These are phyloP conservation scores for Colletotrichum musicola DNA, from an alignment of 2,329 filamentous ascomycete species.

Conservation along the genomic window DNA sequence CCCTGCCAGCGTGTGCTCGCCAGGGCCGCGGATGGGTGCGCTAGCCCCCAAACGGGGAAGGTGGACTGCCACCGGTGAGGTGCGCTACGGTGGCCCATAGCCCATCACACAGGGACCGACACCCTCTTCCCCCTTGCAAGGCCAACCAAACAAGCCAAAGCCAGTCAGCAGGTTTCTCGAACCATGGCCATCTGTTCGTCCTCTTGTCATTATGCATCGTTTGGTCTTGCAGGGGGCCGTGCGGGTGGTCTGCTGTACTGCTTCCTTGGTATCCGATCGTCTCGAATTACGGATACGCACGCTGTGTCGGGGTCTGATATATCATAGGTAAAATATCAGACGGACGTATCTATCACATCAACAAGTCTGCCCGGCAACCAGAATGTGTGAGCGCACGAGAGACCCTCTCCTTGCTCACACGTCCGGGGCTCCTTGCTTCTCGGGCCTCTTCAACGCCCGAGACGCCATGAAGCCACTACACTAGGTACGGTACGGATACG, in stretches of 20 bases:
- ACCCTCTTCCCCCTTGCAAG: slow-evolving; percentile 13
- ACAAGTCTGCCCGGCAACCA: not conserved
- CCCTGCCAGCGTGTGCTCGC: slow-evolving; percentile 23
- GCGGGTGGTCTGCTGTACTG: not conserved
- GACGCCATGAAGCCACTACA: not conserved
- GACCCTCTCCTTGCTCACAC: not conserved
- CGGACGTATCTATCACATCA: not conserved
- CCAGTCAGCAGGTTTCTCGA: slow-evolving; percentile 29
- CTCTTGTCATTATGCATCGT: slow-evolving; percentile 30
- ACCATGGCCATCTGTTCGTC: slow-evolving; percentile 22
- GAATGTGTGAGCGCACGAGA: not conserved
- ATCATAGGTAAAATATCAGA: not conserved
- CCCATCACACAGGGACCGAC: not conserved
- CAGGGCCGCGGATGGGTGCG: slow-evolving; percentile 1
- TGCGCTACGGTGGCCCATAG: slow-evolving; percentile 24
- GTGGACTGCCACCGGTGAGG: slow-evolving; percentile 10
- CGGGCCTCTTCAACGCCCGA: slow-evolving; percentile 7
- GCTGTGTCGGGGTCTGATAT: too few species aligned
- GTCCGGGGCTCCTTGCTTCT: slow-evolving; percentile 4
- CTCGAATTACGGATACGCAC: too few species aligned
- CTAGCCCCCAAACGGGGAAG: slow-evolving; percentile 20
- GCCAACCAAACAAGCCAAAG: slow-evolving; percentile 22
- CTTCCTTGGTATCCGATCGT: not conserved
- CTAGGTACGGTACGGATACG: not conserved
- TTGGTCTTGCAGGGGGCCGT: too few species aligned